Evolutionary conservation across 345 rosid genomes (phyloP).

Genomic region (Populus alba): DNA sequence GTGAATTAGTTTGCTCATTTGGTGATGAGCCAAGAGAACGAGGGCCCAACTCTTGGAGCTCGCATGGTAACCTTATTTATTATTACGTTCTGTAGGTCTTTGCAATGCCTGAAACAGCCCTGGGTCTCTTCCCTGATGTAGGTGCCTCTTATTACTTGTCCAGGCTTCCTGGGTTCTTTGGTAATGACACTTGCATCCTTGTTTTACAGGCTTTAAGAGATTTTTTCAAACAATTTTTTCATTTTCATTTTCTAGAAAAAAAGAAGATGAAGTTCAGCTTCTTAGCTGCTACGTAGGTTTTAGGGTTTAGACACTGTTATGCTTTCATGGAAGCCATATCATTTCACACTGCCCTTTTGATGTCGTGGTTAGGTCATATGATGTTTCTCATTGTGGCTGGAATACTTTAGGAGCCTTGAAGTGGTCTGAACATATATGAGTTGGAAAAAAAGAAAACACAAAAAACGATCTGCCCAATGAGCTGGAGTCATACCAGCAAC

Average conservation of each 20-base stretch:
- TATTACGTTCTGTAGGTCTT: constrained; percentile 47
- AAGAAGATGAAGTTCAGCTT: background rate
- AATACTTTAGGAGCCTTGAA: too few species aligned
- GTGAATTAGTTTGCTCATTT: background rate
- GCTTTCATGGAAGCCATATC: background rate
- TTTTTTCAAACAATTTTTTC: too few species aligned
- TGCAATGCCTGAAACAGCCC: constrained; percentile 88
- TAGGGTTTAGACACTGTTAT: background rate
- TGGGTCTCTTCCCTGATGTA: constrained; percentile 85
- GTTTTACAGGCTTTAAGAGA: background rate
- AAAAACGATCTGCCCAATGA: too few species aligned
- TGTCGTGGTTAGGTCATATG: too few species aligned
- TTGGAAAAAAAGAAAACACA: too few species aligned
- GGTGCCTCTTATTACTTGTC: constrained; percentile 85
- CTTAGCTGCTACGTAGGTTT: background rate
- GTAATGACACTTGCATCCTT: constrained; percentile 33
- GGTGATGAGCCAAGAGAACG: too few species aligned
- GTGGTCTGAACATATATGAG: too few species aligned
- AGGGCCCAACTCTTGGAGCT: too few species aligned
- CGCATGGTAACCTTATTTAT: background rate
- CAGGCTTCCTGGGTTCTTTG: constrained; percentile 82
- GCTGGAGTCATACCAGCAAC: too few species aligned
- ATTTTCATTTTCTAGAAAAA: background rate
- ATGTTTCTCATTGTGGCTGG: too few species aligned
- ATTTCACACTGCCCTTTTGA: too few species aligned